A percentile compares a stretch with the other conserved stretches of the same genome.
phyloP scores from a whole-genome alignment of 495 filamentous ascomycete species.

The Penicillium atrosanguineum region DNA sequence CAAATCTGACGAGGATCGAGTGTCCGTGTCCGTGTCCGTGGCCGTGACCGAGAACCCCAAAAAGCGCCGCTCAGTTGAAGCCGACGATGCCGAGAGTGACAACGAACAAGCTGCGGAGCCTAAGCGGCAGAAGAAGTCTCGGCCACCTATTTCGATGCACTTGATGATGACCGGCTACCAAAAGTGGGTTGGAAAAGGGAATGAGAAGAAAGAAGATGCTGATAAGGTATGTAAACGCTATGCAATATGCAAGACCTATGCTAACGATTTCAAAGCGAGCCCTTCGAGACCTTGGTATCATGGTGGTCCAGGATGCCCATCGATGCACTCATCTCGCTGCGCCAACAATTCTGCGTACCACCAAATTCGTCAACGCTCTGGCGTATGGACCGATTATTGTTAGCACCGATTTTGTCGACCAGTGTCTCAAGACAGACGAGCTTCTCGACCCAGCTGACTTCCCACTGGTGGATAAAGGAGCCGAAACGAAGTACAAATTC shows the following conservation, averaged over 20 bases:
- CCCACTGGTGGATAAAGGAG: constrained; percentile 63
- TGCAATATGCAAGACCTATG: neutral
- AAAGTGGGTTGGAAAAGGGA: constrained; percentile 65
- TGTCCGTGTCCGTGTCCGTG: constrained; percentile 16
- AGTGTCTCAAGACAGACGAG: constrained; percentile 62
- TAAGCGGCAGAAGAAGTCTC: constrained; percentile 63
- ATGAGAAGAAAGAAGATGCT: constrained; percentile 66
- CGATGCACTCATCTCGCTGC: constrained; percentile 84
- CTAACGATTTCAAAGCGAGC: constrained; percentile 58
- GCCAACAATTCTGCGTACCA: constrained; percentile 78
- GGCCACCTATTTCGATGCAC: constrained; percentile 61
- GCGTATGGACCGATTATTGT: constrained; percentile 74
- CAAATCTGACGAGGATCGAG: constrained; percentile 49
- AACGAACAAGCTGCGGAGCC: constrained; percentile 49
- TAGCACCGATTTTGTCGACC: constrained; percentile 72
- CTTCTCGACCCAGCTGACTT: constrained; percentile 59
- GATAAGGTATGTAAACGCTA: constrained; percentile 64
- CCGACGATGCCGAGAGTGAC: constrained; percentile 50
- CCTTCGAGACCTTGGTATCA: constrained; percentile 79
- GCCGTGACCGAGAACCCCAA: constrained; percentile 23
- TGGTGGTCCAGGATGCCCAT: constrained; percentile 69
- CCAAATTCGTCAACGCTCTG: constrained; percentile 87
- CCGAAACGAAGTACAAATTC: constrained; percentile 67
- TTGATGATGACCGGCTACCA: constrained; percentile 77
- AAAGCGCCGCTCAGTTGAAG: constrained; percentile 41